These are phyloP conservation scores for Leucogyrophana mollusca DNA, from an alignment of 768 basidiomycete genomes.

Conservation along the genomic window DNA sequence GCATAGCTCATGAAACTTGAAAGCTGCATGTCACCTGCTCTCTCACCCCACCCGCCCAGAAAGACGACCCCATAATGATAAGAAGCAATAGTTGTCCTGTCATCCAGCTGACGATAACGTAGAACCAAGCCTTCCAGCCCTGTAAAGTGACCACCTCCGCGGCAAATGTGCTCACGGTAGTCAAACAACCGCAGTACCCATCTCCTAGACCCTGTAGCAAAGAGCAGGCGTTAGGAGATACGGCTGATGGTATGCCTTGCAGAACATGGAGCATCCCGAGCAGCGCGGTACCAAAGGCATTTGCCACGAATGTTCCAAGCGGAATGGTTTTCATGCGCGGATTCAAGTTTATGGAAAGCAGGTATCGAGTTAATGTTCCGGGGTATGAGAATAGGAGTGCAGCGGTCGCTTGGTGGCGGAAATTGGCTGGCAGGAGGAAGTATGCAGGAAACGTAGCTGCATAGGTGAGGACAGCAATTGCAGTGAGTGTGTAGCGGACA, in stretches of 20 bases:
- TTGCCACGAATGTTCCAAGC: slow-evolving; percentile 76
- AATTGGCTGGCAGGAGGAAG: slow-evolving; percentile 64
- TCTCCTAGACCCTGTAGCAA: slow-evolving; percentile 81
- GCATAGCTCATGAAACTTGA: slow-evolving; percentile 6
- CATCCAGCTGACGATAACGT: slow-evolving; percentile 67
- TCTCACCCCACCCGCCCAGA: slow-evolving; percentile 47
- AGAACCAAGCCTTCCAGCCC: slow-evolving; percentile 59
- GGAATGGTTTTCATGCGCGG: slow-evolving; percentile 59
- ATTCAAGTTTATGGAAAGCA: slow-evolving; percentile 75
- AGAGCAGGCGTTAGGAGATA: slow-evolving; percentile 57
- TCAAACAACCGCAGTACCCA: slow-evolving; percentile 94
- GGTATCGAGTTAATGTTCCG: slow-evolving; percentile 82
- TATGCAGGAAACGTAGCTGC: slow-evolving; percentile 76
- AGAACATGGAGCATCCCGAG: slow-evolving; percentile 72
- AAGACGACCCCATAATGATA: slow-evolving; percentile 68
- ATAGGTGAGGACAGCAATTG: slow-evolving; percentile 64
- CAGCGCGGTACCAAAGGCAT: slow-evolving; percentile 79
- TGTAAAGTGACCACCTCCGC: slow-evolving; percentile 68
- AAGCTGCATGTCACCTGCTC: slow-evolving; percentile 53
- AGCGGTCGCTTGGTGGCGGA: slow-evolving; percentile 80
- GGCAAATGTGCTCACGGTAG: slow-evolving; percentile 91
- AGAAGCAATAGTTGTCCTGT: slow-evolving; percentile 69
- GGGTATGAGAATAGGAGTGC: slow-evolving; percentile 89
- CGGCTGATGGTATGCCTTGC: slow-evolving; percentile 45
- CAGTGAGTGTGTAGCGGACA: slow-evolving; percentile 50